These are phyloP conservation scores for Ustilago sp. DNA, from an alignment of 1,284 basidiomycete species.

Conservation along the genomic window DNA sequence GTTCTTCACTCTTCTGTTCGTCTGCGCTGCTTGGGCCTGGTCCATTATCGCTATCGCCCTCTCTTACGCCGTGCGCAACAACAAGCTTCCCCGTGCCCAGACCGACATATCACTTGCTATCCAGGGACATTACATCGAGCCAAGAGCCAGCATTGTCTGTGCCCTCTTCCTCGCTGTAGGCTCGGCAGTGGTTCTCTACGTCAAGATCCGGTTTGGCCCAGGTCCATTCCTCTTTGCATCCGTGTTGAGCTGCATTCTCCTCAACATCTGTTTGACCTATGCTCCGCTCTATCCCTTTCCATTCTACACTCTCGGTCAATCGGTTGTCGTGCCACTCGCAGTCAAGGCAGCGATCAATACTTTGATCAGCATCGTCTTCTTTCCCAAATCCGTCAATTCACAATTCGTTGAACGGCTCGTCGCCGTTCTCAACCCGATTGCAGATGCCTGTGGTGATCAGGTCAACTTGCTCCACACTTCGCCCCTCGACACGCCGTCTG, in stretches of 20 bases:
- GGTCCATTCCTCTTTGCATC: conserved; percentile 77
- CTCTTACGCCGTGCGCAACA: conserved; percentile 75
- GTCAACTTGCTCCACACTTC: conserved; percentile 72
- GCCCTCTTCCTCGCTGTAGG: conserved; percentile 79
- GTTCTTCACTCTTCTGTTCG: conserved; percentile 75
- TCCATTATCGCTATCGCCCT: conserved; percentile 77
- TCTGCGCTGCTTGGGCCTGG: conserved; percentile 77
- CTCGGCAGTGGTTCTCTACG: conserved; percentile 75
- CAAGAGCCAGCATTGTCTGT: conserved; percentile 75
- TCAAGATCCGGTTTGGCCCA: conserved; percentile 77
- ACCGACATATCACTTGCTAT: conserved; percentile 56
- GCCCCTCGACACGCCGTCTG: conserved; percentile 70
- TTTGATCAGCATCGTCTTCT: conserved; percentile 74
- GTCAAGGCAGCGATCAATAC: conserved; percentile 77
- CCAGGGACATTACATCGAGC: conserved; percentile 48
- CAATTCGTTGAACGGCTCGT: conserved; percentile 75
- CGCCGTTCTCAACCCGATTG: conserved; percentile 74
- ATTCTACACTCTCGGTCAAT: conserved; percentile 75
- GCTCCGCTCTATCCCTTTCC: conserved; percentile 78
- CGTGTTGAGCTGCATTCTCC: conserved; percentile 73
- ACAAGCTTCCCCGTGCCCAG: conserved; percentile 72
- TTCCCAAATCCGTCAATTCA: conserved; percentile 78
- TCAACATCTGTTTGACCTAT: conserved; percentile 76
- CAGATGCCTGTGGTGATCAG: conserved; percentile 73
- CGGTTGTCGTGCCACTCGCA: conserved; percentile 75